Evolutionary conservation across 164 flowering plant species (phyloP), one percentile per base, ranked within the genome.

Genomic region (Chimonanthus praecox): DNA sequence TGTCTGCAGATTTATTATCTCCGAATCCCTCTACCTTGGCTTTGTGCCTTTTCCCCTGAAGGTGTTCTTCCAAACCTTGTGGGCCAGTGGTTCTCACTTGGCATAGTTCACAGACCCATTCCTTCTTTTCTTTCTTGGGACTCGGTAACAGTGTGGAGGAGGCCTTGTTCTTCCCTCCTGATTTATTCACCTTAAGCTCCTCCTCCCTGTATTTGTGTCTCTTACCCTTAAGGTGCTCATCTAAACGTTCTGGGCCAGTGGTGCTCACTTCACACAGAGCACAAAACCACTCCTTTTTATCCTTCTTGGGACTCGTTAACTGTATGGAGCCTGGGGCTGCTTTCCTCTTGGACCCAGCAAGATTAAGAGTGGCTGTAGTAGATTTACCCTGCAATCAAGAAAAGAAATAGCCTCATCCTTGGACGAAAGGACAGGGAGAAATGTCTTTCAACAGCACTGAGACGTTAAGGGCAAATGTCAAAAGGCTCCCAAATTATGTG

Each of bases 191-290:
- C 11, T 16, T 49, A 9, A 72, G 74, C n/a, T 44, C 72, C 44
- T 78, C 81, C 74, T 81, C 86, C 77, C 71, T 81, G 3, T 81
- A 68, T 72, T 69, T 78, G 79, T 83, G 86, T 72, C 76, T 81
- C 79, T 58, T 83, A 33, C 86, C 86, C 67, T 49, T 64, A 46
- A 83, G 49, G 67, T 83, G 86, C 6, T 74, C 77, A 5, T 71
- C 71, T 63, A 81, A 47, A 62, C 70, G 77, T 70, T 58, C 74
- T 51, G 78, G 78, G 61, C 74, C 60, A 3, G 86, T 79, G 48
- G 81, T 71, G 48, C 48, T 70, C 64, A 83, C 81, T 68, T 76
- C 68, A 73, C 86, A 83, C 21, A 81, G 76, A 62, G 77, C 77
- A 64, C 86, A 83, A 18, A 45, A 67, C 84, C 82, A 83, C 10